Evolutionary conservation across 257 asterid species (phyloP), one percentile per base, ranked within the genome.

Genomic region (Solanum lycopersicoides): DNA sequence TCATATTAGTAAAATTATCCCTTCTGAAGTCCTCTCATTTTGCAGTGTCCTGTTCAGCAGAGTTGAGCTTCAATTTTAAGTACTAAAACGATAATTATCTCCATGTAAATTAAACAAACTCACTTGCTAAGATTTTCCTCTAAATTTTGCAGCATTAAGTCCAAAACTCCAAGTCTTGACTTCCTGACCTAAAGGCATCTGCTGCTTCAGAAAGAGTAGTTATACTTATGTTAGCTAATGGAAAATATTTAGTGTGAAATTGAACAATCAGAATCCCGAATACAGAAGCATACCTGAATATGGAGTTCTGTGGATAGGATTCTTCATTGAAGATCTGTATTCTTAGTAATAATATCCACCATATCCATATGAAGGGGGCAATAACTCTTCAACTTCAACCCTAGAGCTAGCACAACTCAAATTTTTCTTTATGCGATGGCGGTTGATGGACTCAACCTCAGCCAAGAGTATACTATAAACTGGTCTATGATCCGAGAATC

Each of bases 401-500:
- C 99, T 91, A 1, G 99, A 90, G 91, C 96, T 93, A 16, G 94
- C 89, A 71, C 91, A 93, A 32, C 94, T 93, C 93, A 87, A 91
- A 90, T 90, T 95, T 90, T 95, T 97, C 96, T 92, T 95, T 87
- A 92, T 86, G 42, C 94, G 88, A 83, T 88, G 91, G 37, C 91
- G 95, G 88, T 92, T 94, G 6, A 93, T 91, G 39, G 95, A 95
- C 91, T 97, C 99, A 15, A 97, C 99, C 89, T 96, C 99, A 30
- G 96, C 98, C 87, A 93, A 88, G 87, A 97, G 96, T 80, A 92
- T 85, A 86, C 98, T 87, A 87, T 91, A 97, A 42, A 97, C 99
- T 6, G 99, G 98, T 82, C 99, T 92, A 85, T 97, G 99, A 88
- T 96, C 99, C 1, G 99, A 96, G 90, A 97, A 97, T 84, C 96